Evolutionary conservation across 257 asterid genomes (phyloP).

Genomic region (Anisodus tanguticus): DNA sequence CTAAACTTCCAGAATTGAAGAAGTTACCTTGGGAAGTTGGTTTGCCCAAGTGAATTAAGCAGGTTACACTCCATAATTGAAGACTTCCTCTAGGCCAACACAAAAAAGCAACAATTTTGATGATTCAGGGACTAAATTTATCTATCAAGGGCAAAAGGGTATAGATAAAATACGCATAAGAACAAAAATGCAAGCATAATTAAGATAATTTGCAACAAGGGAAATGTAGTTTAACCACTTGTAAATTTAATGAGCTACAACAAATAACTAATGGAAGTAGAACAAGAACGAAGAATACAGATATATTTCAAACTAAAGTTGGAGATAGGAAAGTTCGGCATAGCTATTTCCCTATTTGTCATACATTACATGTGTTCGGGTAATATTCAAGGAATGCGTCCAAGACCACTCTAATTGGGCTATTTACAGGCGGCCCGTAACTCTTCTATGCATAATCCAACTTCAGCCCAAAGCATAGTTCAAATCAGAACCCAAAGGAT

Average conservation of each 20-base stretch:
- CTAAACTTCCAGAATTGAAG: not conserved
- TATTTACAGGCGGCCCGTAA: not conserved
- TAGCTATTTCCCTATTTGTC: too few relatives aligned
- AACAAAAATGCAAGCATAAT: not conserved
- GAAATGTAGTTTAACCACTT: not conserved
- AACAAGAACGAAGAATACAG: too few relatives aligned
- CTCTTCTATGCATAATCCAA: not conserved
- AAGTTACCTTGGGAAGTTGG: constrained; percentile 50
- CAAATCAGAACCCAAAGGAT: not conserved
- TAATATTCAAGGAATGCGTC: not conserved
- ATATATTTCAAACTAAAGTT: not conserved
- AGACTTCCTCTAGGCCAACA: constrained; percentile 33
- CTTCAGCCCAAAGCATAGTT: not conserved
- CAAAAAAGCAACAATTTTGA: constrained; percentile 22
- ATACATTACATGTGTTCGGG: not conserved
- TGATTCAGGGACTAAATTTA: not conserved
- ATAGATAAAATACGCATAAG: not conserved
- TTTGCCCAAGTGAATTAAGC: constrained; percentile 39
- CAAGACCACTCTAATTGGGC: not conserved
- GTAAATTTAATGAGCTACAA: not conserved
- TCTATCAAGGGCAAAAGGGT: not conserved
- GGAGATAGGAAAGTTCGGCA: not conserved
- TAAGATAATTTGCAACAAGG: not conserved
- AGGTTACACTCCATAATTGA: constrained; percentile 54
- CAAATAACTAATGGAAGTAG: not conserved